Evolutionary conservation across 225 moss, liverwort and hornwort species (phyloP), one percentile per base, ranked within the genome.

Genomic region (Pseudisothecium myosuroides): DNA sequence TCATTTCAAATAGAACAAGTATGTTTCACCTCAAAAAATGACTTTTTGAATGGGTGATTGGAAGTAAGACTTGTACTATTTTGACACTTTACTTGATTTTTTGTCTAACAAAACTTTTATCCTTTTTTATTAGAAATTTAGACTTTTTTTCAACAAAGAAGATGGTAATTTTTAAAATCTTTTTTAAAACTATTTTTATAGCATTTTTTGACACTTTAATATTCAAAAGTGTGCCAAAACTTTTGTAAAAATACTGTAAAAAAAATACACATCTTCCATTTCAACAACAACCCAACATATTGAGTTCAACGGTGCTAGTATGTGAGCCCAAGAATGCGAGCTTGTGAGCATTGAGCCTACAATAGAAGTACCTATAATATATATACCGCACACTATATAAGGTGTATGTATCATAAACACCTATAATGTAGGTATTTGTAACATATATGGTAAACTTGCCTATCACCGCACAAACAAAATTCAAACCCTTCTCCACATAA

Each of bases 211-310:
- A 39, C 14, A 72, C 15, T 71, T 9, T 27, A 5, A 0, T 45
- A 45, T 10, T 73, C 1, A 28, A 28, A 73, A 5, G 1, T 43
- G 3, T 45, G 28, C 45, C 17, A 9, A 17, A 3, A 0, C 0
- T 14, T 41, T 1, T 14, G 4, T 71, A 0, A 26, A 45, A 73
- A 73, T 45, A 73, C 10, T 43, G 17, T 72, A 5, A 43, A 72
- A 43, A 72, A 27, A 43, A n/a, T 3, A 24, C 14, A 16, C 2
- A n/a, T n/a, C n/a, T n/a, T 43, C 28, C 28, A 17, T 45, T 45
- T 45, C 17, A 45, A 6, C 6, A 73, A 73, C 27, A 17, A 43
- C 0, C 43, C 10, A 73, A 73, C 1, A 17, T 17, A 9, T 73
- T 0, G 0, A 45, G 10, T 73, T 73, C 6, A n/a, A n/a, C n/a